phyloP scores from a whole-genome alignment of 495 filamentous ascomycete genomes.

The Hyaloscypha bicolor region DNA sequence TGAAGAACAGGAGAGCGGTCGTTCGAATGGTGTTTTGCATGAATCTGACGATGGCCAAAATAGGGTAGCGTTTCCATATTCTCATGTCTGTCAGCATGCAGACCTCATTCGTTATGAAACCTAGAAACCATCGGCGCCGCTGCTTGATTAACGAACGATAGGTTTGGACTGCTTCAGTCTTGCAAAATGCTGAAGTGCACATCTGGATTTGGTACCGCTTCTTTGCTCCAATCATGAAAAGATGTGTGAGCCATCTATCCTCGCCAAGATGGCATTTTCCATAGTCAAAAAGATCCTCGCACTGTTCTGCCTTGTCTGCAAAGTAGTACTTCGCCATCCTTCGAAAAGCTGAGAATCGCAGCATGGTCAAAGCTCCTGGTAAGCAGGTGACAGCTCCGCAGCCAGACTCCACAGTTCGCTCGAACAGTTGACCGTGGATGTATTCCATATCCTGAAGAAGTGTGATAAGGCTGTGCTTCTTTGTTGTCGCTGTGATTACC shows the following conservation, averaged over 20 bases:
- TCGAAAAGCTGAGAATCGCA: conserved; percentile 94
- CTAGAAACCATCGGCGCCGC: conserved; percentile 93
- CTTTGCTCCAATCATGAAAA: conserved; percentile 98
- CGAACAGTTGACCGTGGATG: conserved; percentile 95
- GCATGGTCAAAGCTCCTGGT: conserved; percentile 90
- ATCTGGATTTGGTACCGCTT: conserved; percentile 95
- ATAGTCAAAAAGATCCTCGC: conserved; percentile 95
- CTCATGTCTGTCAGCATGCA: conserved; percentile 97
- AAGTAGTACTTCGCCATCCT: conserved; percentile 99
- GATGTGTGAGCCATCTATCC: conserved; percentile 95
- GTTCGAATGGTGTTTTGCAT: conserved; percentile 97
- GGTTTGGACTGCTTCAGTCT: conserved; percentile 94
- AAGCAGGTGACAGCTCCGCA: conserved; percentile 96
- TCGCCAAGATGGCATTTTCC: conserved; percentile 95
- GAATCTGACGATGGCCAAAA: conserved; percentile 86
- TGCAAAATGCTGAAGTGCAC: conserved; percentile 97
- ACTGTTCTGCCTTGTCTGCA: conserved; percentile 94
- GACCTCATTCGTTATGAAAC: conserved; percentile 97
- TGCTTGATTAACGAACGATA: conserved; percentile 89
- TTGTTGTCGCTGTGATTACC: conserved; percentile 92
- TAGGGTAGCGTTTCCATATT: conserved; percentile 88
- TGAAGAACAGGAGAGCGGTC: conserved; percentile 92
- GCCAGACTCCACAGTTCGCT: conserved; percentile 93
- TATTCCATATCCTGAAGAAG: conserved; percentile 98
- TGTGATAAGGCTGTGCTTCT: conserved; percentile 86